Evolutionary conservation across 805 yeast genomes (phyloP).

Genomic region (Hemisphaericaspora nanyangensis): DNA sequence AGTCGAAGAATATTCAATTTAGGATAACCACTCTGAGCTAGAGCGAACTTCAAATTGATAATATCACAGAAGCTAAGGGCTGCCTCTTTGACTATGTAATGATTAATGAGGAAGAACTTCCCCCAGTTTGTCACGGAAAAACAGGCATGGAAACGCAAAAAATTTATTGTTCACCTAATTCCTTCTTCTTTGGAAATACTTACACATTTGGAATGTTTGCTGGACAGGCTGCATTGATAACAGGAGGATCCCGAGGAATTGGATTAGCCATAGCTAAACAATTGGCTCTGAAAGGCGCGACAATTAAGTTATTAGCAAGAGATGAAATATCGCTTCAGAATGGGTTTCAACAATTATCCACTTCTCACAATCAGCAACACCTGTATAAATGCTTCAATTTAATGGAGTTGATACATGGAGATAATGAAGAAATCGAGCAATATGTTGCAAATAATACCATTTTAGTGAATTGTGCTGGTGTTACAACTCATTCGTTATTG

Average conservation of each 20-base stretch:
- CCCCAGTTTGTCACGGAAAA: neutral
- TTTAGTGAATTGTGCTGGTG: conserved; percentile 65
- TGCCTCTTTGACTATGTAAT: neutral
- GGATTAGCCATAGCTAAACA: conserved; percentile 27
- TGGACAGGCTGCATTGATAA: conserved; percentile 29
- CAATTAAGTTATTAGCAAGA: conserved; percentile 30
- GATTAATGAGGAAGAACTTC: neutral
- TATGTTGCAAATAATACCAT: conserved; percentile 26
- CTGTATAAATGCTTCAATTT: conserved; percentile 10
- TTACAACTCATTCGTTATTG: conserved; percentile 54
- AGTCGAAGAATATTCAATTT: no score
- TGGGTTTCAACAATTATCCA: conserved; percentile 7
- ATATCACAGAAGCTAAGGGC: neutral
- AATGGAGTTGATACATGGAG: conserved; percentile 1
- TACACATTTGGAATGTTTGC: conserved; percentile 3
- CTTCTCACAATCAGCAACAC: conserved; percentile 7
- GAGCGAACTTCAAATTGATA: no score
- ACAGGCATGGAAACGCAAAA: no score
- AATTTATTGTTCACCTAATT: no score
- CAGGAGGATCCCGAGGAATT: conserved; percentile 40
- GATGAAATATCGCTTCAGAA: conserved; percentile 30
- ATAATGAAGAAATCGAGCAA: conserved; percentile 18
- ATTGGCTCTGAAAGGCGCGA: conserved; percentile 28
- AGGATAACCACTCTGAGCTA: no score
- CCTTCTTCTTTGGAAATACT: no score